Evolutionary conservation across 2,329 filamentous ascomycete genomes (phyloP).

Genomic region (Xylaria sp.): DNA sequence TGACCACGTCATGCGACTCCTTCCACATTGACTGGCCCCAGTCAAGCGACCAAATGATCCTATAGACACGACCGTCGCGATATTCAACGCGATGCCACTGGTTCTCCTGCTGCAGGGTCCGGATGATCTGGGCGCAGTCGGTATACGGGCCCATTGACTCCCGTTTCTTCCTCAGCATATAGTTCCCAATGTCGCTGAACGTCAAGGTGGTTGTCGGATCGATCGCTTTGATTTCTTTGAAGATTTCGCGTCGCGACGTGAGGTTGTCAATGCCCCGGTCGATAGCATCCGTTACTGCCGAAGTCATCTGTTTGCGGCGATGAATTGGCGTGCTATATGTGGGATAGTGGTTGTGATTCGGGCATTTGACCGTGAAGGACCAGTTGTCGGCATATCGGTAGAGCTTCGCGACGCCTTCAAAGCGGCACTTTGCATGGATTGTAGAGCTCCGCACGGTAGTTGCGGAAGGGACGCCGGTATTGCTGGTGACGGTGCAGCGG

Average conservation of each 20-base stretch:
- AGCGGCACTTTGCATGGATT: background rate
- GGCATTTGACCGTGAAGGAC: background rate
- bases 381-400: background rate
- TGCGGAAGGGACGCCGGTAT: background rate
- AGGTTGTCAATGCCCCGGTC: background rate
- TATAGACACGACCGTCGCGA: background rate
- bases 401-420: background rate
- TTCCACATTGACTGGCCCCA: background rate
- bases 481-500: background rate
- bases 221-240: background rate
- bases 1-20: background rate
- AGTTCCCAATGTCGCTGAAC: background rate
- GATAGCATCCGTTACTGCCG: background rate
- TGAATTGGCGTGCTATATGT: background rate
- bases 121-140: background rate
- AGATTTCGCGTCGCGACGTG: background rate
- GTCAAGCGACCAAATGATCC: background rate
- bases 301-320: background rate
- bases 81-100: background rate
- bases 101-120: background rate
- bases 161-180: background rate
- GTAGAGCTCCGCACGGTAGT: background rate
- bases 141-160: background rate
- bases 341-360: background rate
- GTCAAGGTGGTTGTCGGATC: background rate